Conservation (phyloP, 1,284 basidiomycete species). For the Neolentinus lepideus region DNA sequence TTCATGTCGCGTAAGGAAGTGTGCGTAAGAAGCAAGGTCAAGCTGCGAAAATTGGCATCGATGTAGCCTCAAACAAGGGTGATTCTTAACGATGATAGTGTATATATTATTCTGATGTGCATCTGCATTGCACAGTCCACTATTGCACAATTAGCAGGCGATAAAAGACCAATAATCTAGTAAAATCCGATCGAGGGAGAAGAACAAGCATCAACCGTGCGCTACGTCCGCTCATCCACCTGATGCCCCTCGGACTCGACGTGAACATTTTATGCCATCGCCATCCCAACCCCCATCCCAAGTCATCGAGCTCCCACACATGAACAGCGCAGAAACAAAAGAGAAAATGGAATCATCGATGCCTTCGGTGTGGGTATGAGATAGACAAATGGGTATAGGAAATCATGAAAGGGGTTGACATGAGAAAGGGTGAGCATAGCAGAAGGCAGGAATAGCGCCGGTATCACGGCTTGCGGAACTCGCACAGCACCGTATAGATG, state of each 20-base stretch:
- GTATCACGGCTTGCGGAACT: constrained; percentile 76
- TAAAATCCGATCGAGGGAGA: constrained; percentile 13
- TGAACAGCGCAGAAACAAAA: background rate
- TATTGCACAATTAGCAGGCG: background rate
- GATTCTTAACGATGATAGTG: background rate
- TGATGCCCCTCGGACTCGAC: constrained; percentile 20
- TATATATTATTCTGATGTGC: background rate
- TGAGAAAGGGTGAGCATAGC: constrained; percentile 4
- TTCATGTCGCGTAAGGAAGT: no score
- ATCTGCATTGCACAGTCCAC: background rate
- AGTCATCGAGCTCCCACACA: background rate
- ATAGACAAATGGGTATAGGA: constrained; percentile 1
- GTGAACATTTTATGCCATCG: constrained; percentile 9
- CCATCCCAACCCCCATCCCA: background rate
- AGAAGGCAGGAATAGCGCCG: background rate
- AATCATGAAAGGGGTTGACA: background rate
- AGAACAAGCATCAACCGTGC: constrained; percentile 27
- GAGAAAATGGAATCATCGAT: background rate
- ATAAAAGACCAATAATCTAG: background rate
- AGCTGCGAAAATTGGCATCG: no score
- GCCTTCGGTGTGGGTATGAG: background rate
- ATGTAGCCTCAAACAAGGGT: no score
- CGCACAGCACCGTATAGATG: constrained; percentile 92
- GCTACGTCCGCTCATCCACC: constrained; percentile 28
- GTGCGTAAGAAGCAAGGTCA: no score